Evolutionary conservation across 768 basidiomycete genomes (phyloP).

Genomic region (Mycena belliarum): DNA sequence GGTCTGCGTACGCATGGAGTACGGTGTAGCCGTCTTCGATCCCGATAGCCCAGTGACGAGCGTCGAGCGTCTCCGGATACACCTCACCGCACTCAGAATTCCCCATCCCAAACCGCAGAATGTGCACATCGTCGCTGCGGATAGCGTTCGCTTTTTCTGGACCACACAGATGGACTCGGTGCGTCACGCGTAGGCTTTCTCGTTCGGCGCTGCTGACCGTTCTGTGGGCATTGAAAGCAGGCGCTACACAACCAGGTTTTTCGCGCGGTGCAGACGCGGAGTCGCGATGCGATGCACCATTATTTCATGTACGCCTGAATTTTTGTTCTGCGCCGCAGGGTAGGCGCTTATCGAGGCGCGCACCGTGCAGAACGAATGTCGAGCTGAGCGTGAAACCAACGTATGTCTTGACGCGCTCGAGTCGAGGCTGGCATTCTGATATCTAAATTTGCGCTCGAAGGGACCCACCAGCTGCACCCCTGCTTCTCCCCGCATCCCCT

Average conservation of each 20-base stretch:
- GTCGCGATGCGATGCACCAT: neutral
- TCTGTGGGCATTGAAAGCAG: neutral
- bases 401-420: neutral
- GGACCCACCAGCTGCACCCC: neutral
- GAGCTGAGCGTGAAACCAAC: neutral
- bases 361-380: neutral
- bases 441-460: neutral
- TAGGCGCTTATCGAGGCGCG: no score
- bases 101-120: conserved; percentile 9
- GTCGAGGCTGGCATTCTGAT: neutral
- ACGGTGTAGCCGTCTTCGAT: neutral
- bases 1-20: neutral
- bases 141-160: conserved; percentile 6
- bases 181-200: neutral
- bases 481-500: neutral
- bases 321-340: neutral
- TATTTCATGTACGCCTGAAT: conserved; percentile 7
- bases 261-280: neutral
- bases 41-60: neutral
- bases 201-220: neutral
- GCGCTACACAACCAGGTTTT: neutral
- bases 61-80: neutral
- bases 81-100: conserved; percentile 10
- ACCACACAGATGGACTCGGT: conserved; percentile 1
- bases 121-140: neutral